These are phyloP conservation scores for Alternaria conjuncta DNA, from an alignment of 2,329 filamentous ascomycete species.

Conservation along the genomic window DNA sequence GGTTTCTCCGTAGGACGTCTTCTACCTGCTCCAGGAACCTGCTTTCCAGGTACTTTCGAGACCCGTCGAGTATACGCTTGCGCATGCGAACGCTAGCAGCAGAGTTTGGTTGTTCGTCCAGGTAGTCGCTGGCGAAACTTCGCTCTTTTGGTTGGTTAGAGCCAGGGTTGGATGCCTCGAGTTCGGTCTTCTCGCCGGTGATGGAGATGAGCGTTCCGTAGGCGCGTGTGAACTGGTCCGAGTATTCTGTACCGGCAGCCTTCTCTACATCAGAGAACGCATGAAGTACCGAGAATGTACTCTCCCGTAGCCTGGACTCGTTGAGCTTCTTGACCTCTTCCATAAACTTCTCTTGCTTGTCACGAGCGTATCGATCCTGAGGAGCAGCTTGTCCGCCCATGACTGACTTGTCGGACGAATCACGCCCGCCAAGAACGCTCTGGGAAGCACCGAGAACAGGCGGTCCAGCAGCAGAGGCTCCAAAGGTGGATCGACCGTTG, in stretches of 20 bases:
- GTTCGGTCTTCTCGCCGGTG: conserved; percentile 68
- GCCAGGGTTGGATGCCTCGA: conserved; percentile 62
- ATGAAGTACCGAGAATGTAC: conserved; percentile 74
- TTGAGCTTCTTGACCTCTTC: conserved; percentile 83
- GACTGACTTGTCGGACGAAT: conserved; percentile 66
- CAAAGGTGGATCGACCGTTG: conserved; percentile 57
- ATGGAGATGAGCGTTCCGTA: conserved; percentile 83
- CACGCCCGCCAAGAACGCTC: conserved; percentile 63
- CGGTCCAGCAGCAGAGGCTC: conserved; percentile 70
- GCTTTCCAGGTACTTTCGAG: conserved; percentile 79
- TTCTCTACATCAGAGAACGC: conserved; percentile 78
- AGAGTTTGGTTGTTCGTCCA: conserved; percentile 75
- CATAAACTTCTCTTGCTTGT: conserved; percentile 83
- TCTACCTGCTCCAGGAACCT: conserved; percentile 82
- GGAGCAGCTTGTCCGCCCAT: conserved; percentile 57
- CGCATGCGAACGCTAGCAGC: conserved; percentile 69
- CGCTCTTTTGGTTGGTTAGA: conserved; percentile 74
- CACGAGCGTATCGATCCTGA: conserved; percentile 77
- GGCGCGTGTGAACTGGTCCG: conserved; percentile 77
- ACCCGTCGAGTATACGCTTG: conserved; percentile 80
- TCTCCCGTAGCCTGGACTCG: conserved; percentile 69
- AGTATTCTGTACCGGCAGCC: conserved; percentile 72
- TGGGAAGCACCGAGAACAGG: conserved; percentile 86
- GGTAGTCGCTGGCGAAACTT: conserved; percentile 76
- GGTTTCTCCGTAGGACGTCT: conserved; percentile 77